A percentile compares a stretch with the other conserved stretches of the same genome.
These are phyloP conservation scores for Coniochaeta ligniaria DNA, from an alignment of 2,329 filamentous ascomycete species.

Conservation along the genomic window DNA sequence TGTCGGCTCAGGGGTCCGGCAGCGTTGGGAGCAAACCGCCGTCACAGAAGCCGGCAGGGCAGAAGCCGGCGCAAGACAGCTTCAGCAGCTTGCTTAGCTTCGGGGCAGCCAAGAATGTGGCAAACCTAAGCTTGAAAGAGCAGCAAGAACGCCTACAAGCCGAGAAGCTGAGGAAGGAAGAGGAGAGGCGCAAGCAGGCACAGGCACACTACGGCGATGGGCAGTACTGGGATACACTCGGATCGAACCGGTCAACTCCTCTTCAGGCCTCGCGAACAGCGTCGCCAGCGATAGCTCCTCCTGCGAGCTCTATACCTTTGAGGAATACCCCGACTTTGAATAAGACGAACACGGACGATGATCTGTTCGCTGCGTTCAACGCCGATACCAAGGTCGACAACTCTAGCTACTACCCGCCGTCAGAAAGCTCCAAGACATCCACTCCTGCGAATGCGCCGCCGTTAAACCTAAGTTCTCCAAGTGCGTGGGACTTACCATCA, in stretches of 20 bases:
- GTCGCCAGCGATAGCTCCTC: constrained; percentile 31
- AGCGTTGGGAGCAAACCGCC: constrained; percentile 31
- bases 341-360: constrained; percentile 43
- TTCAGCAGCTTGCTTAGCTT: constrained; percentile 71
- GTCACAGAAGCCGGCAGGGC: constrained; percentile 36
- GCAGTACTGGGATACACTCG: constrained; percentile 70
- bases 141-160: constrained; percentile 62
- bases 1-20: constrained; percentile 42
- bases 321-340: not conserved
- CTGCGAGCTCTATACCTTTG: constrained; percentile 9
- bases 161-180: constrained; percentile 65
- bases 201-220: constrained; percentile 73
- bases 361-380: constrained; percentile 62
- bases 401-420: constrained; percentile 56
- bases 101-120: constrained; percentile 50
- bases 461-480: constrained; percentile 46
- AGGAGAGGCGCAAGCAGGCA: constrained; percentile 62
- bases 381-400: constrained; percentile 61
- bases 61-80: constrained; percentile 58
- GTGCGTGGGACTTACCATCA: constrained; percentile 40
- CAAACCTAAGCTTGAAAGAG: constrained; percentile 71
- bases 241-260: constrained; percentile 29
- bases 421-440: constrained; percentile 30
- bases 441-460: constrained; percentile 36
- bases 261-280: constrained; percentile 33